Percentiles rank a stretch among this genome's conserved stretches.
phyloP scores from a whole-genome alignment of 148 eudicot species.

The Cornus controversa region DNA sequence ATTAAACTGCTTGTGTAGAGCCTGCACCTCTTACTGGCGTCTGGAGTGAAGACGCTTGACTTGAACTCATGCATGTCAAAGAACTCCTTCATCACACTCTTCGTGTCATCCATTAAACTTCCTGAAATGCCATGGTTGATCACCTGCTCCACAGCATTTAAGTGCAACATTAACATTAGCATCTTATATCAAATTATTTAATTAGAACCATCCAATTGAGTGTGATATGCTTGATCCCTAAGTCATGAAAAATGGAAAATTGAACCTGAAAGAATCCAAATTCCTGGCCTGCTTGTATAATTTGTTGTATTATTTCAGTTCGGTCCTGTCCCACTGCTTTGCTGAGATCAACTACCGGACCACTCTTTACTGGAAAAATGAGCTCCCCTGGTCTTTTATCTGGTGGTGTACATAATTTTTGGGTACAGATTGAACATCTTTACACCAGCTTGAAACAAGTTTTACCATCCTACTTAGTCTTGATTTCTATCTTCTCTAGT shows the following conservation, averaged over 20 bases:
- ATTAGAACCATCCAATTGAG: too few species aligned
- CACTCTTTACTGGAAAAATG: slow-evolving; percentile 13
- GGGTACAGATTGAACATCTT: slow-evolving; percentile 23
- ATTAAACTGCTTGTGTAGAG: slow-evolving; percentile 37
- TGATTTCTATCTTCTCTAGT: too few species aligned
- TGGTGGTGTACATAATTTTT: slow-evolving; percentile 27
- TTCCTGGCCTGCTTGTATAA: slow-evolving; percentile 33
- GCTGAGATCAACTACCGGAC: slow-evolving; percentile 30
- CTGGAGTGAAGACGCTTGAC: slow-evolving; percentile 15
- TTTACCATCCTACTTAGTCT: slow-evolving; percentile 16
- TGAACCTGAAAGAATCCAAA: slow-evolving; percentile 42
- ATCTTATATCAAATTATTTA: too few species aligned
- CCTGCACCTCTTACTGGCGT: slow-evolving; percentile 27
- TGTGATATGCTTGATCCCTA: too few species aligned
- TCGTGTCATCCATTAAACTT: slow-evolving; percentile 38
- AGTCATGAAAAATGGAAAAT: too few species aligned
- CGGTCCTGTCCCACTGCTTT: slow-evolving; percentile 8
- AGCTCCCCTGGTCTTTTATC: slow-evolving; percentile 32
- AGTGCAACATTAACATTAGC: too few species aligned
- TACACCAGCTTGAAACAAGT: slow-evolving; percentile 34
- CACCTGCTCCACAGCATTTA: slow-evolving; percentile 24
- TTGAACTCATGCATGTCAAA: not conserved
- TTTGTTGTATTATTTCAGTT: slow-evolving; percentile 12
- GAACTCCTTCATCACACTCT: slow-evolving; percentile 33
- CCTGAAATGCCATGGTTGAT: slow-evolving; percentile 51